phyloP scores from a whole-genome alignment of 2,329 filamentous ascomycete genomes.

The Rhytidhysteron rufulum region DNA sequence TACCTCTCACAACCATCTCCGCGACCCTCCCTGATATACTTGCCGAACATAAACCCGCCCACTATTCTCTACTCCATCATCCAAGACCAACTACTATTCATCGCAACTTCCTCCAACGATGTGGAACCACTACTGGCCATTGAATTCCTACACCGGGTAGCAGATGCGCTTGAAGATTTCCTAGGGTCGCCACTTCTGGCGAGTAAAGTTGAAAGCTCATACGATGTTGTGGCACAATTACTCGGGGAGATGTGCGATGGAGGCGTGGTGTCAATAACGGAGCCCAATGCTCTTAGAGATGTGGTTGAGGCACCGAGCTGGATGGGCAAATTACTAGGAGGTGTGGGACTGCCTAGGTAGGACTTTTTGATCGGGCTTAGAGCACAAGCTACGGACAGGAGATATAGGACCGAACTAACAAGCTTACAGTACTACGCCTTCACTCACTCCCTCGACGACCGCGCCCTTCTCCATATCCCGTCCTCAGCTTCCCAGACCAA shows the following conservation, averaged over 20 bases:
- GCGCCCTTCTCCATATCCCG: conserved; percentile 25
- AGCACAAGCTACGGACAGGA: no score
- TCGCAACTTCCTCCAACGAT: conserved; percentile 80
- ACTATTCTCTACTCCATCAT: conserved; percentile 82
- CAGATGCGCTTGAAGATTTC: conserved; percentile 93
- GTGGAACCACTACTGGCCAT: conserved; percentile 85
- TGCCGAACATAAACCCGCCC: conserved; percentile 76
- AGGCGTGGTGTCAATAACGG: conserved; percentile 82
- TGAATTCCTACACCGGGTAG: conserved; percentile 89
- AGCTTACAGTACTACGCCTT: conserved; percentile 21
- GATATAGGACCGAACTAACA: no score
- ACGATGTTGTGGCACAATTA: conserved; percentile 90
- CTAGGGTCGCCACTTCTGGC: conserved; percentile 82
- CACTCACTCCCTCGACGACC: conserved; percentile 17
- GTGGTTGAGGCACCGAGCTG: conserved; percentile 88
- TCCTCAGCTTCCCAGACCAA: conserved; percentile 14
- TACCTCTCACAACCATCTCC: conserved; percentile 80
- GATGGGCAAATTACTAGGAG: conserved; percentile 82
- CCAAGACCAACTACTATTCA: conserved; percentile 83
- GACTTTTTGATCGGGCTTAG: conserved; percentile 11
- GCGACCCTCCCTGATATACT: conserved; percentile 80
- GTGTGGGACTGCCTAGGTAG: conserved; percentile 77
- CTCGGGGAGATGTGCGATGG: conserved; percentile 96
- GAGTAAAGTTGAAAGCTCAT: conserved; percentile 80
- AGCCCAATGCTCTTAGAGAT: conserved; percentile 88